phyloP scores from a whole-genome alignment of 2,329 filamentous ascomycete species.

The Neocatenulostroma microsporum region DNA sequence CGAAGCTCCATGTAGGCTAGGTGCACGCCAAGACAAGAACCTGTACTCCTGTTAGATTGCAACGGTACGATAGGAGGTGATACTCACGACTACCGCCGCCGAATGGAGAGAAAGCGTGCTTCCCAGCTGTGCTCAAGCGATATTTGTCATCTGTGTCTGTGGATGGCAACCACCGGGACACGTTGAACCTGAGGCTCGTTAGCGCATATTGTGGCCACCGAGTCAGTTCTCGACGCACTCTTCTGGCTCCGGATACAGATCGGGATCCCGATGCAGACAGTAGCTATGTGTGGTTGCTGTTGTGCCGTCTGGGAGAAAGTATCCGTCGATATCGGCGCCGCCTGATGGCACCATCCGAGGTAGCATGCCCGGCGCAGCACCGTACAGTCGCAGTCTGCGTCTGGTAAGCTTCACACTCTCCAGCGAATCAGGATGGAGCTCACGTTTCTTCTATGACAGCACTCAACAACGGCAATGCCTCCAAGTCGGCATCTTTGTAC shows the following conservation, averaged over 20 bases:
- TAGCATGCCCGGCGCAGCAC: constrained; percentile 24
- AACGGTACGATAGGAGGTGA: no score
- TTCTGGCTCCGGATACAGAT: constrained; percentile 19
- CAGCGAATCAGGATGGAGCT: no score
- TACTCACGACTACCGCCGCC: constrained; percentile 24
- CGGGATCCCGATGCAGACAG: constrained; percentile 21
- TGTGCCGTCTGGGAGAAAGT: constrained; percentile 20
- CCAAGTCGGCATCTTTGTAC: constrained; percentile 18
- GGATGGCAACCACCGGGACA: constrained; percentile 18
- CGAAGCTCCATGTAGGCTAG: constrained; percentile 27
- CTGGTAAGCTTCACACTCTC: not conserved
- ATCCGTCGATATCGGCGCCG: constrained; percentile 16
- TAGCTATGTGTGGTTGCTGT: constrained; percentile 23
- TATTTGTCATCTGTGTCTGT: constrained; percentile 4
- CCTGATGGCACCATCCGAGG: constrained; percentile 22
- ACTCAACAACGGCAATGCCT: constrained; percentile 18
- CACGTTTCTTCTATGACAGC: constrained; percentile 23
- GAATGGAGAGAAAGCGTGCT: constrained; percentile 22
- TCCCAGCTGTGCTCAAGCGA: constrained; percentile 13
- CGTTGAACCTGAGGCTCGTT: constrained; percentile 17
- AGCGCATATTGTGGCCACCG: not conserved
- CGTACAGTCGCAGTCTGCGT: constrained; percentile 23
- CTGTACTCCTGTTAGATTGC: no score
- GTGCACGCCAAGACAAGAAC: constrained; percentile 25
- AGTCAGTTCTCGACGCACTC: constrained; percentile 11